Conservation (phyloP, 352 stramenopile genomes). For the Globisporangium mamillatum region DNA sequence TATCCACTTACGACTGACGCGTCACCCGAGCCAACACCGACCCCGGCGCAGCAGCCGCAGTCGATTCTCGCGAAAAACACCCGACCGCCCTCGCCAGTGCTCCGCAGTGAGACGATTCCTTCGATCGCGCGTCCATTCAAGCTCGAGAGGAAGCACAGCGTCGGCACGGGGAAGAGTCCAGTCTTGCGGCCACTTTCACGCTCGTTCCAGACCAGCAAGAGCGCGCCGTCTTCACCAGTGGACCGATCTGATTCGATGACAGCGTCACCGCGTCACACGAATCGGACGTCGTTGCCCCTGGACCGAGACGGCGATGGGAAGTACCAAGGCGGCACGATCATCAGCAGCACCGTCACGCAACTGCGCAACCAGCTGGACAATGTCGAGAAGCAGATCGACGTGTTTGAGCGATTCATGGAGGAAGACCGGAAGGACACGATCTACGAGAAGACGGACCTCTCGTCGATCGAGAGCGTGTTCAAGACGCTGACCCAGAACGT, state of each 20-base stretch:
- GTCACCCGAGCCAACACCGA: conserved; percentile 11
- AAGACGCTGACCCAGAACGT: conserved; percentile 53
- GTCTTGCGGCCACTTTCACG: conserved; percentile 9
- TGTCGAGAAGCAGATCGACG: conserved; percentile 87
- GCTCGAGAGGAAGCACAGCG: conserved; percentile 12
- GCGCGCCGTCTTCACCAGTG: conserved; percentile 49
- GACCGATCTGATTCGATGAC: conserved; percentile 28
- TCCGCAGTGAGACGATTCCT: conserved; percentile 11
- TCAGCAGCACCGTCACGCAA: conserved; percentile 70
- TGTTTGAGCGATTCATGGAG: conserved; percentile 87
- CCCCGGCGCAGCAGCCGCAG: not conserved
- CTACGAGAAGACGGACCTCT: conserved; percentile 76
- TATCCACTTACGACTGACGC: conserved; percentile 46
- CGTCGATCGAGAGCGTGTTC: conserved; percentile 69
- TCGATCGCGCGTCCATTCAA: not conserved
- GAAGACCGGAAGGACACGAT: conserved; percentile 86
- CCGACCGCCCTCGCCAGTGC: conserved; percentile 9
- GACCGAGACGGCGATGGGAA: conserved; percentile 12
- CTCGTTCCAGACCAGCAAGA: conserved; percentile 34
- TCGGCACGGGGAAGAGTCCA: conserved; percentile 12
- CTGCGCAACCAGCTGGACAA: conserved; percentile 83
- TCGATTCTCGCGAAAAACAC: not conserved
- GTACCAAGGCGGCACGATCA: conserved; percentile 42
- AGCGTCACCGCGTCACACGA: conserved; percentile 11
- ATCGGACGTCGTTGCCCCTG: conserved; percentile 20